Percentiles rank a stretch among this genome's conserved stretches.
These are phyloP conservation scores for Penicillium corylophilum DNA, from an alignment of 2,329 filamentous ascomycete species.

Conservation along the genomic window DNA sequence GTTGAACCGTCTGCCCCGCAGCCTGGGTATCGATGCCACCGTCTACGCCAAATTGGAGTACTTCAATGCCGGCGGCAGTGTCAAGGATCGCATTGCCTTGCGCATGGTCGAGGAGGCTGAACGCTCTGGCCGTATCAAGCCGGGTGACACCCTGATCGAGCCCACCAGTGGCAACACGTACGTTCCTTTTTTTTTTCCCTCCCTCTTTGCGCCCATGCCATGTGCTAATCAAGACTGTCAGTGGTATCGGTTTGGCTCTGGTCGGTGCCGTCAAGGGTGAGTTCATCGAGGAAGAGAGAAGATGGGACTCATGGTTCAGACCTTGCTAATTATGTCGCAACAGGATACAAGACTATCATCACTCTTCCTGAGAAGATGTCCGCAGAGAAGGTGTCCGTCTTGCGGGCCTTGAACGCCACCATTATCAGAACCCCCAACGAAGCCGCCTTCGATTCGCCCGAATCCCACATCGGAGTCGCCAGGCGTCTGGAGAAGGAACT, in stretches of 20 bases:
- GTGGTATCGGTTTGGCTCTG: slow-evolving; percentile 87
- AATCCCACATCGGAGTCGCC: slow-evolving; percentile 96
- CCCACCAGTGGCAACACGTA: slow-evolving; percentile 93
- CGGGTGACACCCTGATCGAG: slow-evolving; percentile 95
- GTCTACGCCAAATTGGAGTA: slow-evolving; percentile 91
- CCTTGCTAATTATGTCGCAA: neutral
- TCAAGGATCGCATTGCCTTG: slow-evolving; percentile 92
- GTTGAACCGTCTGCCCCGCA: slow-evolving; percentile 88
- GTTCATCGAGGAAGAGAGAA: neutral
- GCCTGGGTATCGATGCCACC: slow-evolving; percentile 81
- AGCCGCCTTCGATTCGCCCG: slow-evolving; percentile 89
- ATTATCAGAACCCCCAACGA: slow-evolving; percentile 97
- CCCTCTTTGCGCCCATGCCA: neutral
- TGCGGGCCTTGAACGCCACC: slow-evolving; percentile 89
- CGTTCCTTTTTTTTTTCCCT: slow-evolving; percentile 16
- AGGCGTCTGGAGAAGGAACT: slow-evolving; percentile 88
- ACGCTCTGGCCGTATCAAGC: slow-evolving; percentile 87
- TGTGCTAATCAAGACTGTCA: slow-evolving; percentile 22
- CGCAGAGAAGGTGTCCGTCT: slow-evolving; percentile 92
- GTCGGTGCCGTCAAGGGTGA: slow-evolving; percentile 84
- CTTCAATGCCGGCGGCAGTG: slow-evolving; percentile 90
- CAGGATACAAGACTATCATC: slow-evolving; percentile 92
- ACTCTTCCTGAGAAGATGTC: slow-evolving; percentile 99
- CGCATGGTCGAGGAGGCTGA: slow-evolving; percentile 98
- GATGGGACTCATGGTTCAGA: neutral